These are phyloP conservation scores for Aegle marmelos DNA, from an alignment of 345 rosid species.

Conservation along the genomic window DNA sequence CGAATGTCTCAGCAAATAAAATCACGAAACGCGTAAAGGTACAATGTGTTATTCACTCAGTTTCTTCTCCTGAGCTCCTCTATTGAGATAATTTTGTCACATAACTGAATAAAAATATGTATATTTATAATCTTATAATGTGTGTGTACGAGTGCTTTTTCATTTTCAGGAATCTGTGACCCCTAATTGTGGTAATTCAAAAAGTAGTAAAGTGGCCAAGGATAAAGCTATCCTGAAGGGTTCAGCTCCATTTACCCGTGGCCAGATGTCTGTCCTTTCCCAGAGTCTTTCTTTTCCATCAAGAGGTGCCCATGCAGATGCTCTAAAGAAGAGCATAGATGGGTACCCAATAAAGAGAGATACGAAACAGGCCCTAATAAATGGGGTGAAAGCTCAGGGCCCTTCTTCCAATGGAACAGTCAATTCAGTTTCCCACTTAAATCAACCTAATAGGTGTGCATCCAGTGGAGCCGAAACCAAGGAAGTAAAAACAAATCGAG, in stretches of 20 bases:
- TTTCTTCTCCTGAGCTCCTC: constrained; percentile 15
- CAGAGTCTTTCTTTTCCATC: constrained; percentile 76
- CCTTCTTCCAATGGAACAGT: constrained; percentile 29
- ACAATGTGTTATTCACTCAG: constrained; percentile 20
- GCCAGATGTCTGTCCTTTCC: constrained; percentile 48
- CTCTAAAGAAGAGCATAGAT: constrained; percentile 55
- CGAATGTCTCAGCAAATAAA: constrained; percentile 36
- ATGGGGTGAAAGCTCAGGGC: constrained; percentile 23
- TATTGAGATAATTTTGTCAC: neutral
- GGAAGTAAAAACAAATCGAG: constrained; percentile 24
- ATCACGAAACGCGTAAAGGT: constrained; percentile 48
- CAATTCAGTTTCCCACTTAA: constrained; percentile 22
- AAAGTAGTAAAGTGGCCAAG: constrained; percentile 43
- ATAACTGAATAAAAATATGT: neutral
- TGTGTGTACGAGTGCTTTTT: neutral
- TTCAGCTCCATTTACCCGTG: constrained; percentile 32
- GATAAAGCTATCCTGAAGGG: constrained; percentile 50
- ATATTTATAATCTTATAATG: neutral
- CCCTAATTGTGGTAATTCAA: constrained; percentile 25
- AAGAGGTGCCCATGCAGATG: constrained; percentile 41
- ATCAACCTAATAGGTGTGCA: constrained; percentile 25
- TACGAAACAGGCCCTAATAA: constrained; percentile 36
- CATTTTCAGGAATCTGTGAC: constrained; percentile 40
- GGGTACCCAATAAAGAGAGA: constrained; percentile 33
- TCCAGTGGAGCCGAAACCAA: constrained; percentile 29